Percentiles rank a stretch among this genome's conserved stretches.
These are phyloP conservation scores for Liriodendron chinense DNA, from an alignment of 164 flowering plant species.

Conservation along the genomic window DNA sequence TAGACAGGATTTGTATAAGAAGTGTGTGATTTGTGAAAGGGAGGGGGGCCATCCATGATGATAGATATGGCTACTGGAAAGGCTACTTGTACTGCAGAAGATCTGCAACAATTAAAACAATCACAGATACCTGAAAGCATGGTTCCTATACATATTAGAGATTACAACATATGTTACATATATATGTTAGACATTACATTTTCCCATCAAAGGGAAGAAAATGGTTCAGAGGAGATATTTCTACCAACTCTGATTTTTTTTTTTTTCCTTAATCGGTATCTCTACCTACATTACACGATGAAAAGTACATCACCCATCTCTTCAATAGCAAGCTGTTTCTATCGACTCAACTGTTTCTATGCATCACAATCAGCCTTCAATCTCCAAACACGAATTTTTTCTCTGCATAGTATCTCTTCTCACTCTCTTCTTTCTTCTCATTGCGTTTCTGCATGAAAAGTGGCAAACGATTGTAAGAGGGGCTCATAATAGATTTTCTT, in stretches of 20 bases:
- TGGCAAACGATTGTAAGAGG: neutral
- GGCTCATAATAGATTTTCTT: neutral
- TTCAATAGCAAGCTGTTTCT: neutral
- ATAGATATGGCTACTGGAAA: too few relatives aligned
- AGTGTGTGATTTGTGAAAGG: too few relatives aligned
- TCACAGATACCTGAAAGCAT: neutral
- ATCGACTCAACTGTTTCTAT: neutral
- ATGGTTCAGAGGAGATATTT: too few relatives aligned
- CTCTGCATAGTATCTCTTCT: conserved; percentile 69
- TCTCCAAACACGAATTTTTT: conserved; percentile 58
- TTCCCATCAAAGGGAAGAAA: neutral
- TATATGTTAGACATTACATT: neutral
- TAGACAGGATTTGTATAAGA: too few relatives aligned
- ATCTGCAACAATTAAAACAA: too few relatives aligned
- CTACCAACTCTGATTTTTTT: too few relatives aligned
- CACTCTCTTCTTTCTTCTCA: conserved; percentile 61
- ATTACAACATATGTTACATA: neutral
- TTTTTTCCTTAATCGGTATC: neutral
- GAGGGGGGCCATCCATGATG: too few relatives aligned
- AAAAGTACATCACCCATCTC: neutral
- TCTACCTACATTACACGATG: neutral
- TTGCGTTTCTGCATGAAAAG: conserved; percentile 62
- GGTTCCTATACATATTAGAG: neutral
- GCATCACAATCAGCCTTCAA: conserved; percentile 8
- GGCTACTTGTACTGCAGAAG: too few relatives aligned